Percentiles rank a stretch among this genome's conserved stretches.
phyloP scores from a whole-genome alignment of 2,329 filamentous ascomycete genomes.

The Fusarium sp. region DNA sequence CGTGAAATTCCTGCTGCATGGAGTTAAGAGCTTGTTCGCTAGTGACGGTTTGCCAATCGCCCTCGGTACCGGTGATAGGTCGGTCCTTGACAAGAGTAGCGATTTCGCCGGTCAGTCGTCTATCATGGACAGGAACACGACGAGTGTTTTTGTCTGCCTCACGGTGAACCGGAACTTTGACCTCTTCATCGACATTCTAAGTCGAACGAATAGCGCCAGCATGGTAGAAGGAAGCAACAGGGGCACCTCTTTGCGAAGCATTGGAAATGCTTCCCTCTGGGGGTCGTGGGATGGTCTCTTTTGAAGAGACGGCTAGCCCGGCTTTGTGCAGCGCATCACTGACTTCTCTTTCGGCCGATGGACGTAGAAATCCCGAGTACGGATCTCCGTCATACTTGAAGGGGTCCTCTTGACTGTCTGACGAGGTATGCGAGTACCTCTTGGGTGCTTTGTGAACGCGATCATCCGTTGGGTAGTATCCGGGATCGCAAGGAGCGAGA shows the following conservation, averaged over 20 bases:
- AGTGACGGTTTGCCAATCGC: constrained; percentile 53
- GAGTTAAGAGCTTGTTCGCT: constrained; percentile 46
- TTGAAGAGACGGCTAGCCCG: constrained; percentile 37
- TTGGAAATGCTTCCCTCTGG: constrained; percentile 5
- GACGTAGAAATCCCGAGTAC: constrained; percentile 53
- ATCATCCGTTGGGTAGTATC: not conserved
- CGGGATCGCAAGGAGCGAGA: not conserved
- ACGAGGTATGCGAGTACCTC: constrained; percentile 48
- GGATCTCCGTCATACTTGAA: constrained; percentile 59
- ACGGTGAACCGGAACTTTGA: constrained; percentile 51
- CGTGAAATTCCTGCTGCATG: constrained; percentile 37
- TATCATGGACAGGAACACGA: constrained; percentile 10
- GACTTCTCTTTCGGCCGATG: constrained; percentile 57
- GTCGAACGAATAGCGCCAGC: constrained; percentile 52
- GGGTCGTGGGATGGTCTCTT: constrained; percentile 1
- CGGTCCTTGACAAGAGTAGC: constrained; percentile 32
- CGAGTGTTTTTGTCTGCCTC: constrained; percentile 9
- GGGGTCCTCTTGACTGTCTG: constrained; percentile 54
- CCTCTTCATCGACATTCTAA: constrained; percentile 56
- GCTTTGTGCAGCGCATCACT: constrained; percentile 54
- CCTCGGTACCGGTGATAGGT: constrained; percentile 34
- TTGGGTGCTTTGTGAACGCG: constrained; percentile 17
- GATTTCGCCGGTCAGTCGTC: constrained; percentile 30
- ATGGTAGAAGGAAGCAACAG: constrained; percentile 51
- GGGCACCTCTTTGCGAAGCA: constrained; percentile 10